Percentiles rank a stretch among this genome's conserved stretches.
phyloP scores from a whole-genome alignment of 352 stramenopile species.

The Elongisporangium undulatum region DNA sequence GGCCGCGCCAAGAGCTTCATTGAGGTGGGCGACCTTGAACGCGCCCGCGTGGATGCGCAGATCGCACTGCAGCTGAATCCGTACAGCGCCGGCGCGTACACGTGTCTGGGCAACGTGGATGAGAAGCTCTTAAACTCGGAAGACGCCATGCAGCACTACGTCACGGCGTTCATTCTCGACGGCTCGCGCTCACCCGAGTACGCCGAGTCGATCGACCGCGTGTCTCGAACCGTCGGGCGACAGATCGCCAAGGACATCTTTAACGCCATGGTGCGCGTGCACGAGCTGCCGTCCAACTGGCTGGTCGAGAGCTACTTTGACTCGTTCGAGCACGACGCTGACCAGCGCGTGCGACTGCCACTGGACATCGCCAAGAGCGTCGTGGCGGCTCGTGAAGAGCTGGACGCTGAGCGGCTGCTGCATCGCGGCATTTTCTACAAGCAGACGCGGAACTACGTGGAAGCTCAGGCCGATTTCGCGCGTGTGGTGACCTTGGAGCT shows the following conservation, averaged over 20 bases:
- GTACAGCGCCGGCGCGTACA: slow-evolving; percentile 67
- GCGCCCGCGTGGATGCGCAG: slow-evolving; percentile 34
- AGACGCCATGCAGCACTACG: slow-evolving; percentile 78
- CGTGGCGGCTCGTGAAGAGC: slow-evolving; percentile 19
- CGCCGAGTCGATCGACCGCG: slow-evolving; percentile 69
- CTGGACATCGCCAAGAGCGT: slow-evolving; percentile 64
- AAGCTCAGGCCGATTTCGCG: slow-evolving; percentile 43
- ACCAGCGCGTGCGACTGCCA: slow-evolving; percentile 49
- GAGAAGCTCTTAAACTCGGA: slow-evolving; percentile 44
- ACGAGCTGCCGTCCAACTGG: slow-evolving; percentile 73
- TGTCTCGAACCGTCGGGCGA: slow-evolving; percentile 59
- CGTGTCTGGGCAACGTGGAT: slow-evolving; percentile 58
- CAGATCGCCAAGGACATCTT: slow-evolving; percentile 66
- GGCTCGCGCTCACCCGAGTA: slow-evolving; percentile 65
- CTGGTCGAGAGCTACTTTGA: slow-evolving; percentile 86
- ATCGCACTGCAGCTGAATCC: slow-evolving; percentile 57
- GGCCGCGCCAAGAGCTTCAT: slow-evolving; percentile 60
- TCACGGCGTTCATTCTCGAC: slow-evolving; percentile 80
- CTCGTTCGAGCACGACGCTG: slow-evolving; percentile 74
- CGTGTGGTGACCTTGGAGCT: slow-evolving; percentile 33
- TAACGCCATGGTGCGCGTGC: slow-evolving; percentile 58
- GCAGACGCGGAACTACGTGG: slow-evolving; percentile 44
- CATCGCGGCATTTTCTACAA: slow-evolving; percentile 68
- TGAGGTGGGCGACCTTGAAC: slow-evolving; percentile 34
- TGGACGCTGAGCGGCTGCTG: slow-evolving; percentile 52